Evolutionary conservation across 192 early-diverging fungal genomes (phyloP).

Genomic region (Chytriomyces sp.): DNA sequence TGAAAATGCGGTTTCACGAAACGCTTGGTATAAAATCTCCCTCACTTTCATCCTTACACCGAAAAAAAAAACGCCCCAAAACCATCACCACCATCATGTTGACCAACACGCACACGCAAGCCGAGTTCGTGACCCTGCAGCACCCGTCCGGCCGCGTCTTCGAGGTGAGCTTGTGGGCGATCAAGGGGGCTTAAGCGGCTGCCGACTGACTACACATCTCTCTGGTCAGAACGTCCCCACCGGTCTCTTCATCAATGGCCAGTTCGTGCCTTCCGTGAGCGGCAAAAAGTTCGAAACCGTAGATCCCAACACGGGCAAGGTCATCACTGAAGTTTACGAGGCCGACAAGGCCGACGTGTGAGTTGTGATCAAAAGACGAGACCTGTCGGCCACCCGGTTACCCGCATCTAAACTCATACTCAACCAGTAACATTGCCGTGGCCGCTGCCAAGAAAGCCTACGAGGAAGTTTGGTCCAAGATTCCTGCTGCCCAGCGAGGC

Average conservation of each 20-base stretch:
- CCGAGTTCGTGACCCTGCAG: background rate
- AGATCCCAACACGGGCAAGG: constrained; percentile 1
- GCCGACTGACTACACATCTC: too few relatives aligned
- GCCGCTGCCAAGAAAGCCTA: background rate
- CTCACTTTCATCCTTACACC: too few relatives aligned
- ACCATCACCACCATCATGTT: too few relatives aligned
- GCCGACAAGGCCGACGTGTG: background rate
- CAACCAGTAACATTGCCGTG: background rate
- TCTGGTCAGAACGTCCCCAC: background rate
- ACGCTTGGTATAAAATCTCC: too few relatives aligned
- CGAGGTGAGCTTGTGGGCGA: too few relatives aligned
- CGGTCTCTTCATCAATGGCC: background rate
- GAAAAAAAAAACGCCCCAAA: too few relatives aligned
- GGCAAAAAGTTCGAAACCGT: background rate
- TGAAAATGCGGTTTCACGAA: too few relatives aligned
- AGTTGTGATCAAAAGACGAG: too few relatives aligned
- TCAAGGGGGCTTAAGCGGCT: too few relatives aligned
- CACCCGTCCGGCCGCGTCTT: background rate
- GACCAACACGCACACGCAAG: too few relatives aligned
- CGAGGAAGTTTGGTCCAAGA: constrained; percentile 11
- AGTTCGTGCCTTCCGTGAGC: constrained; percentile 1
- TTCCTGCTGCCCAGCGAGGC: constrained; percentile 26
- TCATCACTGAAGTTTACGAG: background rate
- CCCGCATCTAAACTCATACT: background rate
- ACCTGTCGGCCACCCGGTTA: background rate